A percentile compares a stretch with the other conserved stretches of the same genome.
Evolutionary conservation across 345 rosid genomes (phyloP).

Genomic region (Melaleuca alternifolia): DNA sequence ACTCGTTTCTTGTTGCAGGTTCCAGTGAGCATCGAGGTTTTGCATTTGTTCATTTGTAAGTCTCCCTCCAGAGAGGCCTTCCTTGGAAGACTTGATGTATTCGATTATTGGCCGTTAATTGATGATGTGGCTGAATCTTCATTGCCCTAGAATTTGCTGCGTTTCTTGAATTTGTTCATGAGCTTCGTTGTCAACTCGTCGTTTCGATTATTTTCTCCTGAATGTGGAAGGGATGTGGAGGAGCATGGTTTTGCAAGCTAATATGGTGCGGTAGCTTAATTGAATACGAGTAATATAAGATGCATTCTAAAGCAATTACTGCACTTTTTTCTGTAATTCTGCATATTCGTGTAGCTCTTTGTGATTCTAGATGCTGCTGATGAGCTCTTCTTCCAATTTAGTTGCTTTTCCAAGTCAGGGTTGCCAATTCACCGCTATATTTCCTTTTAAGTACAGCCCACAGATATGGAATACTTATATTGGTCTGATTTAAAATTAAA

Average conservation of each 20-base stretch:
- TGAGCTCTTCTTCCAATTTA: not conserved
- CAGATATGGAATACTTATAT: not conserved
- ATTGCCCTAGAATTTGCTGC: not conserved
- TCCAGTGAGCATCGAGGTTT: constrained; percentile 74
- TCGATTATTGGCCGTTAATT: not conserved
- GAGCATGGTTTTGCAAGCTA: not conserved
- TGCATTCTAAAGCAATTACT: not conserved
- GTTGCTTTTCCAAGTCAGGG: not conserved
- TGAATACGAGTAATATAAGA: not conserved
- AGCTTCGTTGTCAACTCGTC: not conserved
- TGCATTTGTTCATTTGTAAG: constrained; percentile 81
- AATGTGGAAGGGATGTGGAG: not conserved
- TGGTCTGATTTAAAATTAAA: too few relatives aligned
- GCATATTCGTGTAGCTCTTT: not conserved
- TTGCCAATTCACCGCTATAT: not conserved
- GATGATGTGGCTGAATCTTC: not conserved
- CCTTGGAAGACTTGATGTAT: not conserved
- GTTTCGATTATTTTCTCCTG: not conserved
- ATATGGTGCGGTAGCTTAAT: not conserved
- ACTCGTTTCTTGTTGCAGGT: constrained; percentile 31
- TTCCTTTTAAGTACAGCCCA: not conserved
- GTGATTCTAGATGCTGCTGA: not conserved
- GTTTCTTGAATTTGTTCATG: not conserved
- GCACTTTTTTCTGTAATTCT: not conserved
- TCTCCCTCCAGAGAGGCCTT: not conserved